phyloP scores from a whole-genome alignment of 345 rosid genomes.

The Melaleuca alternifolia region DNA sequence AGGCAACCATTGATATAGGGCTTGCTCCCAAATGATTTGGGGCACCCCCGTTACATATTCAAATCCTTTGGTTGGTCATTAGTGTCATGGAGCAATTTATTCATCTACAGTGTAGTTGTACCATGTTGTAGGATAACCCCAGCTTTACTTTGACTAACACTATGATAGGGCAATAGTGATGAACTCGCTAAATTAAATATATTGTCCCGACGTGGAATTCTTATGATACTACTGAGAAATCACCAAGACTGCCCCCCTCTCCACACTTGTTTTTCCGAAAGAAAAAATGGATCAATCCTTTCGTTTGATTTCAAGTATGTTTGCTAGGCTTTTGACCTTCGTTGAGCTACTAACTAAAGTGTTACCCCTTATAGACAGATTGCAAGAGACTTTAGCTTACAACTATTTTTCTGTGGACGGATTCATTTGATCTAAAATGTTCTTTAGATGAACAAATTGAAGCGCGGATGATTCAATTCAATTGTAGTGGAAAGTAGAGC shows the following conservation, averaged over 20 bases:
- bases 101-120: not conserved
- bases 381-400: not conserved
- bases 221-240: not conserved
- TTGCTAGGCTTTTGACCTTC: not conserved
- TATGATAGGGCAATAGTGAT: not conserved
- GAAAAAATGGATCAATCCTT: not conserved
- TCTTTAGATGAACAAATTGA: not conserved
- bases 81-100: not conserved
- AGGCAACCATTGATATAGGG: not conserved
- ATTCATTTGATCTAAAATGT: not conserved
- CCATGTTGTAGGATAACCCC: not conserved
- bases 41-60: not conserved
- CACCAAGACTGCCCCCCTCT: not conserved
- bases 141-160: not conserved
- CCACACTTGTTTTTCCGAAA: not conserved
- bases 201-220: not conserved
- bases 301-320: not conserved
- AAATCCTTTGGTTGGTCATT: not conserved
- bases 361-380: not conserved
- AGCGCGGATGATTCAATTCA: not conserved
- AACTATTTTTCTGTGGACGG: not conserved
- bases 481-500: not conserved
- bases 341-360: not conserved
- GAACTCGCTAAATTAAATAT: not conserved
- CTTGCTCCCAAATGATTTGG: not conserved